phyloP scores from a whole-genome alignment of 305 asterid genomes.

The Caryopteris hybrid region DNA sequence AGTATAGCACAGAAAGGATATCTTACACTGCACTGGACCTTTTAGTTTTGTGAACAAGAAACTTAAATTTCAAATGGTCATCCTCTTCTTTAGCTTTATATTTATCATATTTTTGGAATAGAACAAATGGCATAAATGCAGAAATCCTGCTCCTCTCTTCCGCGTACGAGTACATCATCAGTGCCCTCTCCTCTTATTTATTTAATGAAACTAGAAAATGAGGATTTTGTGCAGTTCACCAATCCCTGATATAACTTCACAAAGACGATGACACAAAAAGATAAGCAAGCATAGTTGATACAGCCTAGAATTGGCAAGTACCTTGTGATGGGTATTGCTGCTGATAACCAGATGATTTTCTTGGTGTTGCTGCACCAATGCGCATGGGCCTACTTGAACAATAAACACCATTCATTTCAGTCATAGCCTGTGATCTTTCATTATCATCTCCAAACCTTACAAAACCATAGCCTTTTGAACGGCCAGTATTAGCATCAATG shows the following conservation, averaged over 20 bases:
- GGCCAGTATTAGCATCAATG: slow-evolving; percentile 81
- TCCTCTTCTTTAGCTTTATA: background rate
- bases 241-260: background rate
- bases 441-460: slow-evolving; percentile 93
- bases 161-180: background rate
- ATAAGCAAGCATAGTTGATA: slow-evolving; percentile 16
- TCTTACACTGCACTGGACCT: too few relatives aligned
- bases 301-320: slow-evolving; percentile 40
- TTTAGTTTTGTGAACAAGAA: background rate
- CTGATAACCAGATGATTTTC: slow-evolving; percentile 81
- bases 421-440: slow-evolving; percentile 82
- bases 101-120: background rate
- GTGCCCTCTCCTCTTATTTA: background rate
- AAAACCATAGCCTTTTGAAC: slow-evolving; percentile 95
- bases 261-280: slow-evolving; percentile 19
- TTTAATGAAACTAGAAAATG: background rate
- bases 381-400: slow-evolving; percentile 97
- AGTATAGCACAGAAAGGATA: background rate
- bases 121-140: background rate
- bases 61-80: background rate
- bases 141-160: background rate
- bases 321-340: slow-evolving; percentile 77
- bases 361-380: slow-evolving; percentile 90
- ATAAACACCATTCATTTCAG: slow-evolving; percentile 87
- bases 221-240: background rate